Base-by-base conservation (phyloP, 225 moss, liverwort and hornwort species). In the Asterella californica region DNA sequence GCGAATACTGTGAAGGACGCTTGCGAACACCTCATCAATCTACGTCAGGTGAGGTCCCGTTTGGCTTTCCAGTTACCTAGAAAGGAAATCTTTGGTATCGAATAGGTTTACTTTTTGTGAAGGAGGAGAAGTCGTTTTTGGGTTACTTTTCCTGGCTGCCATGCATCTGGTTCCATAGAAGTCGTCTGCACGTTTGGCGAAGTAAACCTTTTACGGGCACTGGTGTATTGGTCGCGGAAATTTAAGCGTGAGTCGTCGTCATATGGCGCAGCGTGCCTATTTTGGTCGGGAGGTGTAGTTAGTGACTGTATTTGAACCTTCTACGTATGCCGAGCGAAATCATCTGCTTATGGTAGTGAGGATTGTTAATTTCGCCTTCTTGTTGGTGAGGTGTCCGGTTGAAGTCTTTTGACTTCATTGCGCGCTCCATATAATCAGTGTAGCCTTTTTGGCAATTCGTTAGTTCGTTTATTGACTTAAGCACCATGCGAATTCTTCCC, bases 1-100 rank as follows among this genome's bases (percentile, higher is more conserved):
- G 90, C 92, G 15, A 99, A 99, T 81, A 92, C 99, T 36, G 81
- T 99, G 64, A 99, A 99, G 83, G 99, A 99, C 85, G 95, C 99
- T 37, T 99, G 93, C 75, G 99, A 99, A 82, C 99, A 99, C 82
- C 86, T 99, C 54, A 95, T 99, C 78, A 99, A 99, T 87, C 77
- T 99, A 83, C 93, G 99, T 33, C 99, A 99, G 95, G 99, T 95
- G 15, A 78, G 47, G 24, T 78, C n/a, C 42, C n/a, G 21, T 32
- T 78, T 33, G 4, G 61, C n/a, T 47, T 50, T 24, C 11, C 0
- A 38, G 57, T 0, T n/a, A n/a, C n/a, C n/a, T 27, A 38, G 29
- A 64, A 22, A 38, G 17, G n/a, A 6, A 9, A 9, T 24, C 32
- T 30, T 75, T 6, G 3, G 9, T 47, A 57, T 33, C n/a, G n/a